Conservation (phyloP, 1,139 yeast genomes). For the Petasospora rhodanensis region DNA sequence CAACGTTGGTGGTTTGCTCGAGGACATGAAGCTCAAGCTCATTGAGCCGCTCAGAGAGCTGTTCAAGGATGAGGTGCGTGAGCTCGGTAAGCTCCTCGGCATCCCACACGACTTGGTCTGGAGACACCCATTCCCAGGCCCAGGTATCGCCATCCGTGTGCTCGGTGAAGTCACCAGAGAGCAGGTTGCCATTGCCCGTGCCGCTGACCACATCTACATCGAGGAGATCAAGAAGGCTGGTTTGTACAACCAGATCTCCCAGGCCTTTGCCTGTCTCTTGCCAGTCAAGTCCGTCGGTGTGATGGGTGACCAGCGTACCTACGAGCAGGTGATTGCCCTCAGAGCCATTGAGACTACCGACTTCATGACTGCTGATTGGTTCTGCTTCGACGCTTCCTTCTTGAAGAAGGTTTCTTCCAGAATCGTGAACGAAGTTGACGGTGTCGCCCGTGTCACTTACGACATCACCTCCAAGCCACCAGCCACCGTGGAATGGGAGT, state of each 20-base stretch:
- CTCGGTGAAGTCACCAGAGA: constrained; percentile 92
- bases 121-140: constrained; percentile 99
- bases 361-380: constrained; percentile 99
- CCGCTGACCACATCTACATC: constrained; percentile 93
- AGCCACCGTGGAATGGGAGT: constrained; percentile 99
- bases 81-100: constrained; percentile 88
- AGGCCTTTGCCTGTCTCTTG: constrained; percentile 93
- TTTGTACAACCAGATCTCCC: constrained; percentile 86
- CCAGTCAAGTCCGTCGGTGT: constrained; percentile 99
- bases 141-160: constrained; percentile 98
- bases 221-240: constrained; percentile 95
- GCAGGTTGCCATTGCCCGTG: constrained; percentile 94
- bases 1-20: constrained; percentile 96
- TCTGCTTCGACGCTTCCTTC: constrained; percentile 86
- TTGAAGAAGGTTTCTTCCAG: constrained; percentile 91
- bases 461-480: constrained; percentile 99
- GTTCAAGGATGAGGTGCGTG: constrained; percentile 98
- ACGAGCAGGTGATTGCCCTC: constrained; percentile 97
- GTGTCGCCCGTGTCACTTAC: constrained; percentile 98
- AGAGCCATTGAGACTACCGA: constrained; percentile 97
- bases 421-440: constrained; percentile 97
- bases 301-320: constrained; percentile 99
- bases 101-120: constrained; percentile 96
- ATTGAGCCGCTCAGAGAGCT: constrained; percentile 98
- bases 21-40: constrained; percentile 95